phyloP scores from a whole-genome alignment of 768 basidiomycete genomes.

The Suillus decipiens region DNA sequence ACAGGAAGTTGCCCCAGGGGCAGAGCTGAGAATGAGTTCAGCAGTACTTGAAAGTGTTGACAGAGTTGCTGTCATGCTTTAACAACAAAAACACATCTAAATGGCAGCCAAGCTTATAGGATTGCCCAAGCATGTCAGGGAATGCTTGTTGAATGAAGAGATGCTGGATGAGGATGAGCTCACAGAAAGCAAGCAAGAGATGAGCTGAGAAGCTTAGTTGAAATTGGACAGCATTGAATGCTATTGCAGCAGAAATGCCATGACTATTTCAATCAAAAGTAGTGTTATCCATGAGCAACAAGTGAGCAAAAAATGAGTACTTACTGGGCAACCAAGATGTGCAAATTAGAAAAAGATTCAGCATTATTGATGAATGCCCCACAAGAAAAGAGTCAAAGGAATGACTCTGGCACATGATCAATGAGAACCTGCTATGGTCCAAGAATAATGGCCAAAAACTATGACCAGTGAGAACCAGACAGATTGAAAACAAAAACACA shows the following conservation, averaged over 20 bases:
- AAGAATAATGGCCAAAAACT: constrained; percentile 1
- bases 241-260: not conserved
- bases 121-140: not conserved
- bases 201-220: not conserved
- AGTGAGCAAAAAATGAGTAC: not conserved
- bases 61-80: not conserved
- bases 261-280: not conserved
- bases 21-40: not conserved
- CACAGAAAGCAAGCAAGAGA: not conserved
- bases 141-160: not conserved
- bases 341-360: not conserved
- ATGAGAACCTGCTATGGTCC: not conserved
- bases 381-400: not conserved
- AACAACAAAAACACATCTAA: not conserved
- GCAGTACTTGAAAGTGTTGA: not conserved
- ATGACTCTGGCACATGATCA: not conserved
- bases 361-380: not conserved
- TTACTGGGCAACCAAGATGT: not conserved
- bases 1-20: not conserved
- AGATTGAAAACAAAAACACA: not conserved
- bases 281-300: not conserved
- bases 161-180: not conserved
- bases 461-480: not conserved
- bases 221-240: not conserved
- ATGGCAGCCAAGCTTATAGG: not conserved